Evolutionary conservation across 208 protist genomes (phyloP), one percentile per base, ranked within the genome.

Genomic region (Naegleria lovaniensis): DNA sequence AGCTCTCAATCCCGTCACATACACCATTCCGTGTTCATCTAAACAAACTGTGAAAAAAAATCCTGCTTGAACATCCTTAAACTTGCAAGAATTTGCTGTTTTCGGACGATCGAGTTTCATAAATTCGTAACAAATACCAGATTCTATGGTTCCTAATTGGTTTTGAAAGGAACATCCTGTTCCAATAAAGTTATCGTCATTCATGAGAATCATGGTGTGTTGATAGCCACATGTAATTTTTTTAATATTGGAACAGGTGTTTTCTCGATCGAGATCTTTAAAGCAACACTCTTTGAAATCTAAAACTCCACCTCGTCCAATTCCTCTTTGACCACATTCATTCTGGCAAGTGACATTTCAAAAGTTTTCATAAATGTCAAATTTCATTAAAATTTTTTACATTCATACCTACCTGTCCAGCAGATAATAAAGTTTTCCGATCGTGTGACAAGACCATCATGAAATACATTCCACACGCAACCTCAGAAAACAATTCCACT

Each of bases 171-270:
- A 36, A 79, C 67, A 79, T 79, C 67, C 67, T 36, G 67, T 79
- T 79, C 67, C 67, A 79, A 36, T 36, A 19, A 79, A 13, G 9
- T 36, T 79, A 36, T n/a, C 67, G n/a, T 79, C 29, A 9, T 79
- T 79, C 16, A n/a, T 36, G 9, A 36, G n/a, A 13, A 33, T 13
- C 19, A 79, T 79, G n/a, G 29, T 13, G n/a, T 79, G 67, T 79
- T 79, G 67, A 79, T 79, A 79, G 19, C 67, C 67, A 79, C 67
- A 79, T 79, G 67, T 36, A 4, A 79, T 79, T 33, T 79, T 79
- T 9, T 36, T 33, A 25, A 79, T 36, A 6, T 33, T n/a, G 9
- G 6, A 6, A 9, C 19, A 79, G 0, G 19, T 79, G 29, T 0
- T 79, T 36, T 79, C 36, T 0, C 9, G 2, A 15, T 79, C 29